Base-by-base conservation (phyloP, 163 green algal species). In the Picocystis sp. region DNA sequence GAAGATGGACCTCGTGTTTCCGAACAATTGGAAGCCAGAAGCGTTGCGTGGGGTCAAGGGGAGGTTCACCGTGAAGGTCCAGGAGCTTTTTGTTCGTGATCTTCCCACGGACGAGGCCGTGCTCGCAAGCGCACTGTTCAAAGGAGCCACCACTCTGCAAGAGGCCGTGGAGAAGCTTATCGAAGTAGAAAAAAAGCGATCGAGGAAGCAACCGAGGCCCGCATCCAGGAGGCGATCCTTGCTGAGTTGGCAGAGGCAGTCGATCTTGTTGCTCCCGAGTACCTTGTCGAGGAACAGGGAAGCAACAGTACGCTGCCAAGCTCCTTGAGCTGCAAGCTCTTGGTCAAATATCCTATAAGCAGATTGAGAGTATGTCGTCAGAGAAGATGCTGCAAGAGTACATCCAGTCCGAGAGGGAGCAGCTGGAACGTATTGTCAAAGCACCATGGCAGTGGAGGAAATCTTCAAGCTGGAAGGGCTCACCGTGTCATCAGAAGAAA, bases 381-480 rank as follows among this genome's bases (percentile, higher is more conserved):
- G 34, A 45, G 19, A 58, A 61, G 15, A 52, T 55, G 22, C 45
- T 65, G 22, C 45, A 60, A 23, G 25, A 65, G 5, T 65, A 48
- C 52, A 38, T 65, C 15, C 17, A 53, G 5, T 56, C 48, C 11
- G 15, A 61, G 45, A 55, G 34, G 52, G 42, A 61, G 17, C 34
- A 50, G 17, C 55, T 65, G 23, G 43, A 60, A 34, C 35, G 49
- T 17, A 25, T 65, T 5, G 44, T 42, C 12, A 50, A 48, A 29
- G 48, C 12, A 53, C 58, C 21, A 55, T 65, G 33, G 58, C 48
- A 47, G 55, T 60, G 34, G 50, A 52, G 29, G 52, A 61, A 45
- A 43, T 65, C 23, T 50, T 47, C 48, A 60, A 49, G 15, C 41
- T 61, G 2, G 53, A 65, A 50, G 49, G 43, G n/a, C 24, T 60